Percentiles rank a stretch among this genome's conserved stretches.
Conservation (phyloP, 179 eudicot genomes). For the Camellia oleifera region DNA sequence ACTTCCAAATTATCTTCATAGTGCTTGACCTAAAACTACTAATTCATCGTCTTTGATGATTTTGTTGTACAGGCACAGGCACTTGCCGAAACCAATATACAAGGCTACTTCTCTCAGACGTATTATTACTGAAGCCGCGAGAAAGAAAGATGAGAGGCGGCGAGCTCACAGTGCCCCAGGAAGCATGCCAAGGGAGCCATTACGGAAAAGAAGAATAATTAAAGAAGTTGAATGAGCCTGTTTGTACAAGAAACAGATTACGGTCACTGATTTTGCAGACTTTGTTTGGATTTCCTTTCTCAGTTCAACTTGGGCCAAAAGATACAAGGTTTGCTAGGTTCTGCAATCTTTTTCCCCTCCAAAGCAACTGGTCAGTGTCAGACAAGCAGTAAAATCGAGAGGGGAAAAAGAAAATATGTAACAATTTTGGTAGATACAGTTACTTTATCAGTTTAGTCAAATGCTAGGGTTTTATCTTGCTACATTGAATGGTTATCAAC, state of each 20-base stretch:
- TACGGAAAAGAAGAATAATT: constrained; percentile 64
- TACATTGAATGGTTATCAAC: neutral
- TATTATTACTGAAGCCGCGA: constrained; percentile 50
- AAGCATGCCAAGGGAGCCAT: constrained; percentile 51
- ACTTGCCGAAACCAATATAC: constrained; percentile 78
- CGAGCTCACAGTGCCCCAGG: constrained; percentile 85
- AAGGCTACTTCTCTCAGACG: constrained; percentile 63
- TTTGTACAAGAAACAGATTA: neutral
- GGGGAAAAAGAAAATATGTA: neutral
- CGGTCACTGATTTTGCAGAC: neutral
- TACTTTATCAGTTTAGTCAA: neutral
- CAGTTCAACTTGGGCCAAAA: neutral
- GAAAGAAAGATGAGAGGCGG: constrained; percentile 71
- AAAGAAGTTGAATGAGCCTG: constrained; percentile 55
- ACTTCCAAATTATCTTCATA: neutral
- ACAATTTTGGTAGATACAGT: neutral
- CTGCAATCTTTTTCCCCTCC: constrained; percentile 1
- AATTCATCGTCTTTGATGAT: neutral
- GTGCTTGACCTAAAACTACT: neutral
- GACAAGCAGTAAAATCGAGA: too few species aligned
- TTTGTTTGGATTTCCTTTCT: neutral
- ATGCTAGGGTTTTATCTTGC: constrained; percentile 7
- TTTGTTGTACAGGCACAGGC: constrained; percentile 71
- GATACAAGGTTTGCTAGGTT: neutral
- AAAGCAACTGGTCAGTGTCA: neutral